These are phyloP conservation scores for Scheffersomyces spartinae DNA, from an alignment of 805 yeast species.

Conservation along the genomic window DNA sequence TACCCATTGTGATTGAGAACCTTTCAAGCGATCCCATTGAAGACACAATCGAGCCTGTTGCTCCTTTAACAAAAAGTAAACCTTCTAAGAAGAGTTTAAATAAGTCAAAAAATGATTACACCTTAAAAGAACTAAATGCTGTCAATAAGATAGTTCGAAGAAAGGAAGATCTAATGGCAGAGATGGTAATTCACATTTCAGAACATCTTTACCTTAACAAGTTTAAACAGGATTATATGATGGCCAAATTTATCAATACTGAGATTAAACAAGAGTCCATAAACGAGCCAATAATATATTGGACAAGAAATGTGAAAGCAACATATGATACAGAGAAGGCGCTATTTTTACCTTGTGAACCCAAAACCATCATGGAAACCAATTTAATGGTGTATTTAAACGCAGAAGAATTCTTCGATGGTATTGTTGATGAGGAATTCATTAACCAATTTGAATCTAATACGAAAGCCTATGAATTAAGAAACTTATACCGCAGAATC, in stretches of 20 bases:
- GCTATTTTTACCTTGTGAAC: conserved; percentile 41
- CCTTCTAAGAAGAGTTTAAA: no score
- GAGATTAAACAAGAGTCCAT: conserved; percentile 11
- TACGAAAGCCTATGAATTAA: conserved; percentile 10
- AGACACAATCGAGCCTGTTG: no score
- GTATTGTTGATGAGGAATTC: conserved; percentile 15
- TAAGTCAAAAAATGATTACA: conserved; percentile 6
- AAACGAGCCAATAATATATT: conserved; percentile 34
- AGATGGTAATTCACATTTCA: conserved; percentile 38
- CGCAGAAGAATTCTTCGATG: conserved; percentile 32
- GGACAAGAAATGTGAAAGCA: conserved; percentile 40
- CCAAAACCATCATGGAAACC: conserved; percentile 31
- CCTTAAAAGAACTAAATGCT: conserved; percentile 19
- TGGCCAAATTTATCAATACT: conserved; percentile 10
- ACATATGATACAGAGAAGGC: conserved; percentile 37
- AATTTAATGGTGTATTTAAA: conserved; percentile 33
- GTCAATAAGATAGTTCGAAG: conserved; percentile 27
- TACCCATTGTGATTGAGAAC: no score
- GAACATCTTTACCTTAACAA: conserved; percentile 9
- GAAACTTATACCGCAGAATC: no score
- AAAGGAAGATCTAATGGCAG: conserved; percentile 38
- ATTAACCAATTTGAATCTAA: conserved; percentile 9
- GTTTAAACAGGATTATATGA: conserved; percentile 14
- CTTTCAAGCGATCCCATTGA: no score
- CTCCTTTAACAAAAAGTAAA: no score